Percentiles rank a stretch among this genome's conserved stretches.
These are phyloP conservation scores for Carex parvula DNA, from an alignment of 176 grass and related monocot species.

Conservation along the genomic window DNA sequence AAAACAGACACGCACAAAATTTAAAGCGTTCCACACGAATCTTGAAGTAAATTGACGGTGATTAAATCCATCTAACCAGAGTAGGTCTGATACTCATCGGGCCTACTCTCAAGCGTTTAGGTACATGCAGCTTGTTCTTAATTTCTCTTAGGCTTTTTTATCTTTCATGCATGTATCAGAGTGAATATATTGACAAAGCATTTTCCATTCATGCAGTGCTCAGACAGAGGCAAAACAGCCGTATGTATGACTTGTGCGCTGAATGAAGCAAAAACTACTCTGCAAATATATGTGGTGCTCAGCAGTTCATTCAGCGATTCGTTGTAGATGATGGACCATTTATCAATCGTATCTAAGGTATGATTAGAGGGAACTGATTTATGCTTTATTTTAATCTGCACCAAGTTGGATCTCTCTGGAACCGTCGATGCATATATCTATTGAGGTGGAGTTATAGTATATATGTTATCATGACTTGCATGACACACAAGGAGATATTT, in stretches of 20 bases:
- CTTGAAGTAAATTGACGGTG: no score
- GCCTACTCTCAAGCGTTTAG: not conserved
- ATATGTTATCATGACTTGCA: not conserved
- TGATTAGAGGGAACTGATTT: not conserved
- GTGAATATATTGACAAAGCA: no score
- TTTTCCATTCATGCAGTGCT: no score
- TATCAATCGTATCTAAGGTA: conserved; percentile 6
- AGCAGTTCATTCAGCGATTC: not conserved
- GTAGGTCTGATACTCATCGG: no score
- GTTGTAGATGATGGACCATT: conserved; percentile 14
- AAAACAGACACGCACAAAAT: no score
- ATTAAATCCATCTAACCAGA: no score
- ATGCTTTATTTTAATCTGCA: not conserved
- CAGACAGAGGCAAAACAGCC: no score
- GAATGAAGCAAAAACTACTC: no score
- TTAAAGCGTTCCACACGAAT: no score
- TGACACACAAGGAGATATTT: not conserved
- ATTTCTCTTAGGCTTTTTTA: no score
- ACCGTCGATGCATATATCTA: not conserved
- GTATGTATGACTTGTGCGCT: no score
- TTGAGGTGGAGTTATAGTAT: not conserved
- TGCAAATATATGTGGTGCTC: not conserved
- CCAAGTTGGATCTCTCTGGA: not conserved
- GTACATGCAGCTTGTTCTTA: not conserved
- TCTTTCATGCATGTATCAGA: no score